A percentile compares a stretch with the other conserved stretches of the same genome.
These are phyloP conservation scores for Sporothrix variecibatus DNA, from an alignment of 2,329 filamentous ascomycete species.

Conservation along the genomic window DNA sequence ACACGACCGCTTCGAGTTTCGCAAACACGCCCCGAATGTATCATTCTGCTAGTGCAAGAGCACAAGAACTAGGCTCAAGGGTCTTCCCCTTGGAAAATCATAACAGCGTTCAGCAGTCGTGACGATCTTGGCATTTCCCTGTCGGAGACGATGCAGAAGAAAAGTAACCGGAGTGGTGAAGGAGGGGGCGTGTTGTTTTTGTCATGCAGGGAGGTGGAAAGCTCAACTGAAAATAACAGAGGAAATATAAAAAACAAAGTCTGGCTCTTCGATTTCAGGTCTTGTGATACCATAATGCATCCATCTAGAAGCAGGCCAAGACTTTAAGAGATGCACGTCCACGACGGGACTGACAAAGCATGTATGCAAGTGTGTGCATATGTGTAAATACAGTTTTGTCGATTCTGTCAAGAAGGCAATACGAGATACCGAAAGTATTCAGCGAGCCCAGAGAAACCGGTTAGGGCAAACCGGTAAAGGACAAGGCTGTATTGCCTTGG, in stretches of 20 bases:
- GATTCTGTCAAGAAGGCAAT: not conserved
- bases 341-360: not conserved
- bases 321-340: not conserved
- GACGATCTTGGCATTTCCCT: not conserved
- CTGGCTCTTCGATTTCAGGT: not conserved
- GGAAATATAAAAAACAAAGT: not conserved
- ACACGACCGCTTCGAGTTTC: not conserved
- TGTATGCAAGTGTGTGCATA: not conserved
- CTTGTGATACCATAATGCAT: not conserved
- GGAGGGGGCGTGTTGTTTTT: not conserved
- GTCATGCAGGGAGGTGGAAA: not conserved
- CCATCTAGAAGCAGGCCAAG: not conserved
- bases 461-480: not conserved
- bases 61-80: not conserved
- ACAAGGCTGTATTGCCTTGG: not conserved
- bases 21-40: not conserved
- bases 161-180: not conserved
- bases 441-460: not conserved
- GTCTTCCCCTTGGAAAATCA: not conserved
- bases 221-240: not conserved
- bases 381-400: not conserved
- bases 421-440: not conserved
- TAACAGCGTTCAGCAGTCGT: not conserved
- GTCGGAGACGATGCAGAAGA: not conserved
- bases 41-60: not conserved